Evolutionary conservation across 192 early-diverging fungal genomes (phyloP), one percentile per base, ranked within the genome.

Genomic region (Phlyctochytrium arcticum): DNA sequence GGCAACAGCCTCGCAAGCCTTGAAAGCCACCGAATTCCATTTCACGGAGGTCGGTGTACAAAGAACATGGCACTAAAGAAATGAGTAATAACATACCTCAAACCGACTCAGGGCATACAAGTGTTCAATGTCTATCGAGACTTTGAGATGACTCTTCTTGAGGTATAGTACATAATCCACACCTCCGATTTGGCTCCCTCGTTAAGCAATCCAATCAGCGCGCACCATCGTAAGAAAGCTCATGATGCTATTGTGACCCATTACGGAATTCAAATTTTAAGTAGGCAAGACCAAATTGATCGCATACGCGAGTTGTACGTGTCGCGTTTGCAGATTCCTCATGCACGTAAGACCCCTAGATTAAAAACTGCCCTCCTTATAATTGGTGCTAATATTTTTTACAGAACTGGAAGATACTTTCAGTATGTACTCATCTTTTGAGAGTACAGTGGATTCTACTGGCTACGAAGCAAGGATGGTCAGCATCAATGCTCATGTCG

Each of bases 351-450:
- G 57, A 70, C 19, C 7, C 29, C 12, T 32, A 3, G 7, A 31
- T 47, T 31, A 24, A 49, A 27, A 24, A 8, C 15, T 12, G 42
- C 42, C 21, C 42, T n/a, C 42, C 0, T 44, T 21, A 21, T 62
- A 68, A 24, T 19, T 36, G n/a, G n/a, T n/a, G n/a, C n/a, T n/a
- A n/a, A n/a, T n/a, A n/a, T n/a, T 6, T 46, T 23, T 21, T 61
- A 30, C 48, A 77, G 80, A 75, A 24, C 64, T 87, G 27, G 82
- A 80, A 7, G 70, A 79, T 8, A 90, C 90, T 0, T 89, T 89
- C 26, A 69, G 61, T 9, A 65, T 60, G 17, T 85, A 88, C 54
- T 89, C 88, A 2, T 63, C 76, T 1, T 88, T 90, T 53, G 83
- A 90, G 34, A 79, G 78, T 8, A 62, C 59, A 8, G 77, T 80